Base-by-base conservation (phyloP, 371 early-diverging fungal genomes). In the Fennellomyces sp. region DNA sequence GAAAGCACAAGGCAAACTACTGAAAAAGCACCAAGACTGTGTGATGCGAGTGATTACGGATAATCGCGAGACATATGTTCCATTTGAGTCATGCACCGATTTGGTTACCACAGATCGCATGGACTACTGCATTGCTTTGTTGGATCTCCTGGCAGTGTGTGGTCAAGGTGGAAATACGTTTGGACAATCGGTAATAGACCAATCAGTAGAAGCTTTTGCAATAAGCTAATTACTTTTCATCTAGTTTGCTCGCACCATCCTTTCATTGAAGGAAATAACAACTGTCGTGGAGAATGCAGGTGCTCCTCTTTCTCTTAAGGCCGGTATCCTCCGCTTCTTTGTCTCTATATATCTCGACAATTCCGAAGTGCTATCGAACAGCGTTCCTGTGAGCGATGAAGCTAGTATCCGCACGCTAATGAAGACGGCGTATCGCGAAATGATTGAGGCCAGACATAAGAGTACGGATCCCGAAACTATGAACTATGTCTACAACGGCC, bases 91-190 rank as follows among this genome's bases (percentile, higher is more conserved):
- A 21, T 39, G 45, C 8, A 56, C 60, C 2, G 63, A 65, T 33
- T 53, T 70, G 5, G 47, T 53, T 17, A 17, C 25, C 0, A 57
- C 66, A 21, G 57, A 73, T 10, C 61, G 69, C 4, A 55, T 75
- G 17, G 65, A 65, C 12, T 84, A 84, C 60, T 74, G 64, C 50
- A 56, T 71, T 15, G 65, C 75, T 15, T 59, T 81, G 50, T 66
- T 82, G 26, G 70, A 70, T 33, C 48, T 81, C 15, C 47, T 84
- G 13, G 60, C 78, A 10, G 53, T 77, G 11, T 81, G 82, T 67
- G 81, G 77, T 6, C 79, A 84, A 64, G 80, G 77, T 7, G 80
- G 77, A 36, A 84, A 82, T 41, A 69, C 71, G 7, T 76, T 78
- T 66, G 72, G 75, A 8, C 82, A 84, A 58, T 72, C 80, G 45